Conservation (phyloP, 176 grass and related monocot genomes). For the Cenchrus americanus region DNA sequence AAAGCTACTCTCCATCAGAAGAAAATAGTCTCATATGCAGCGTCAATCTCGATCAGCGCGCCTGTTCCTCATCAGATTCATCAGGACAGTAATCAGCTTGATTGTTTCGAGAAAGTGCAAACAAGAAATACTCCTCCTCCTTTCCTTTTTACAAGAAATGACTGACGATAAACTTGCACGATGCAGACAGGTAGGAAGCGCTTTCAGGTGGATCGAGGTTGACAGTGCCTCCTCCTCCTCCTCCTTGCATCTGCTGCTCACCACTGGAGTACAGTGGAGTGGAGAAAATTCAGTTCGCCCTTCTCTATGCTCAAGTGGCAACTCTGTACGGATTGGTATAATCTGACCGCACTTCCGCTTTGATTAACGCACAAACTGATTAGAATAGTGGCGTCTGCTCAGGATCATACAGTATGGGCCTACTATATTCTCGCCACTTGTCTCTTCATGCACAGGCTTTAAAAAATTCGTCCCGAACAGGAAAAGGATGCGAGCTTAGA, state of each 20-base stretch:
- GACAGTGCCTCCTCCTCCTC: slow-evolving; percentile 48
- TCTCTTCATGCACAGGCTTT: slow-evolving; percentile 41
- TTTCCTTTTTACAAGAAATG: background rate
- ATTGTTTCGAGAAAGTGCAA: background rate
- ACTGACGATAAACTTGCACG: no score
- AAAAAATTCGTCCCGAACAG: slow-evolving; percentile 28
- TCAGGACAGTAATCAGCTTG: background rate
- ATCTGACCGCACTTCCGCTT: slow-evolving; percentile 9
- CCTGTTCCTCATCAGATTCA: background rate
- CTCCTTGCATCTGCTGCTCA: slow-evolving; percentile 43
- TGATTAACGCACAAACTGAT: slow-evolving; percentile 43
- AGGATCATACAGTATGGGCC: slow-evolving; percentile 58
- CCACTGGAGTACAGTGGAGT: background rate
- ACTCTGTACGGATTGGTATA: slow-evolving; percentile 3
- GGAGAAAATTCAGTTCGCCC: background rate
- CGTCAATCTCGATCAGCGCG: background rate
- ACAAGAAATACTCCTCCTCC: background rate
- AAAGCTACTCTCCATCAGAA: slow-evolving; percentile 19
- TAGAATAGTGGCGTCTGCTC: slow-evolving; percentile 50
- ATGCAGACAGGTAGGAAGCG: slow-evolving; percentile 4
- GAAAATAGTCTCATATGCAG: background rate
- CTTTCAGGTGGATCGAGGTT: slow-evolving; percentile 45
- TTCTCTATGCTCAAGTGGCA: slow-evolving; percentile 32
- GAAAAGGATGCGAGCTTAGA: slow-evolving; percentile 36
- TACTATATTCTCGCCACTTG: slow-evolving; percentile 47